Evolutionary conservation across 1,284 basidiomycete genomes (phyloP), one percentile per base, ranked within the genome.

Genomic region (Cerrena zonata): DNA sequence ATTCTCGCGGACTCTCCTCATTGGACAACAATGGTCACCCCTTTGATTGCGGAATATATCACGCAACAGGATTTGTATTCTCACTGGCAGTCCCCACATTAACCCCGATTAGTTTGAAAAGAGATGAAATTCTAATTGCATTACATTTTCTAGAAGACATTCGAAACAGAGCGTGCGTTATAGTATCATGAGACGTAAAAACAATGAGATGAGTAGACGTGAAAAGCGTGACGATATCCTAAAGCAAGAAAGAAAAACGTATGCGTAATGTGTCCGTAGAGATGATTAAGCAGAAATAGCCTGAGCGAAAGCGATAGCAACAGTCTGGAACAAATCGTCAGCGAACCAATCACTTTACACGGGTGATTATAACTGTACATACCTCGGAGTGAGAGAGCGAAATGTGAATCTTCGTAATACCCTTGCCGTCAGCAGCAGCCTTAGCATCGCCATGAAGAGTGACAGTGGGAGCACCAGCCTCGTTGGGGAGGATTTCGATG

Each of bases 351-450:
- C 48, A 48, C 22, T 18, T 3, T 36, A 4, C 37, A 15, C 13
- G 37, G 5, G 13, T 39, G 24, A 18, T 47, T 23, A 43, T 7
- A 4, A 4, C 23, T 42, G 24, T 15, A 75, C 84, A 58, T 63
- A 89, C 87, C 72, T 91, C 88, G 52, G 89, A 91, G 74, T 99
- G 95, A 61, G 90, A 93, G 60, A 99, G 76, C 30, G 93, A 96
- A 53, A 99, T 74, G 60, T 88, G 74, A 59, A 95, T 78, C 59
- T 78, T 81, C 44, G 77, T 78, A 66, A 97, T 78, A 43, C 84
- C 85, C 73, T 89, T 91, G 47, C 71, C 75, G 21, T 78, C 71
- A 25, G 93, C 94, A 51, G 87, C 85, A 12, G 71, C 65, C 65
- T 84, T 75, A 36, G 92, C 92, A 53, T 93, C 86, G n/a, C 93